These are phyloP conservation scores for Globisporangium lucens DNA, from an alignment of 352 stramenopile species.

Conservation along the genomic window DNA sequence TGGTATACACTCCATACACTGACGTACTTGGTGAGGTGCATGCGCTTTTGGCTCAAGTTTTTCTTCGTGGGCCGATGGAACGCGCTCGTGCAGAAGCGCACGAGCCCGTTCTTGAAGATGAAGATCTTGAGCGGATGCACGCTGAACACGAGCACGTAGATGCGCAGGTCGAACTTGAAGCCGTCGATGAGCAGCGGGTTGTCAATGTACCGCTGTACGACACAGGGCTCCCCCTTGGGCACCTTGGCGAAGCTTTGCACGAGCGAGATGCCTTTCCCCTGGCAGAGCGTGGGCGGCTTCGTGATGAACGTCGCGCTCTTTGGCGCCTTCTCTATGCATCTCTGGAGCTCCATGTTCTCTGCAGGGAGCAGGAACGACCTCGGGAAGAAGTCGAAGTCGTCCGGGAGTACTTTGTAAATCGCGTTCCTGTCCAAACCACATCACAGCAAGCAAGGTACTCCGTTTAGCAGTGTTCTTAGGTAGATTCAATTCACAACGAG, in stretches of 20 bases:
- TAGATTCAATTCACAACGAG: neutral
- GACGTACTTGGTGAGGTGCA: slow-evolving; percentile 46
- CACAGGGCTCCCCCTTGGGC: slow-evolving; percentile 29
- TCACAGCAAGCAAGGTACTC: neutral
- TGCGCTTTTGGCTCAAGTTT: slow-evolving; percentile 40
- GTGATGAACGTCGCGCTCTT: slow-evolving; percentile 43
- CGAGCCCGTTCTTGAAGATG: slow-evolving; percentile 85
- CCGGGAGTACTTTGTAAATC: slow-evolving; percentile 35
- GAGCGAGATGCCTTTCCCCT: slow-evolving; percentile 44
- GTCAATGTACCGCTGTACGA: slow-evolving; percentile 82
- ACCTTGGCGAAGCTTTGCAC: slow-evolving; percentile 36
- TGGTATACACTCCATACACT: neutral
- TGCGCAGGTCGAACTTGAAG: slow-evolving; percentile 93
- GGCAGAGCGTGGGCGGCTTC: slow-evolving; percentile 38
- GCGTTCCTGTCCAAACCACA: slow-evolving; percentile 25
- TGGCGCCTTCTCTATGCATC: slow-evolving; percentile 28
- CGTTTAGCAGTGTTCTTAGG: no score
- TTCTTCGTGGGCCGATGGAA: slow-evolving; percentile 34
- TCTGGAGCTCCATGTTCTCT: slow-evolving; percentile 32
- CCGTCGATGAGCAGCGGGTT: slow-evolving; percentile 91
- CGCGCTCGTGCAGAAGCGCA: slow-evolving; percentile 67
- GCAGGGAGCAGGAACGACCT: slow-evolving; percentile 37
- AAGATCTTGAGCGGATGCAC: slow-evolving; percentile 76
- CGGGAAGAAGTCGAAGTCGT: slow-evolving; percentile 40
- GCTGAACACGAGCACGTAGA: slow-evolving; percentile 74